Evolutionary conservation across 1,139 yeast species (phyloP), one percentile per base, ranked within the genome.

Genomic region (Nadsonia commutata): DNA sequence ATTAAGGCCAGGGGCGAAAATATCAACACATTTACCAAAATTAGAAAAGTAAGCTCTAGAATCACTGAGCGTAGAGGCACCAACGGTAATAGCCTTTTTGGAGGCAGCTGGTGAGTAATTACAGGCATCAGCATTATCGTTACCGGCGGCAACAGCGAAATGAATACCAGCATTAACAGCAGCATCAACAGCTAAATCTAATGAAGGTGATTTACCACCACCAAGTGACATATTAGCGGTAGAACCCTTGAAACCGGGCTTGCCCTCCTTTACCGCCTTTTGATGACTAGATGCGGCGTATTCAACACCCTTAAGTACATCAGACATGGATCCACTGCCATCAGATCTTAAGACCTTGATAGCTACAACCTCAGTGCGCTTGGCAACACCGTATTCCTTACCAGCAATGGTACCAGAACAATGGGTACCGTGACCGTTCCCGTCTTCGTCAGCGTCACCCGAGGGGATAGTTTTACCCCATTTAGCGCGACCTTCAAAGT

Each of bases 381-480:
- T 76, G 49, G 82, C 78, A 36, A 77, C 73, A 52, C 83, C 83
- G 57, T 68, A 76, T 45, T 69, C 62, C 53, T 66, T 63, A 37
- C 81, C 77, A 16, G 71, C 80, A 55, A 76, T 69, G 40, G 79
- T 72, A 49, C 81, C 82, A 4, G 82, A 66, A 52, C 70, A 67
- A 56, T 67, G 71, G 40, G 70, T 59, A 49, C 94, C 94, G 67
- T 90, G 98, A 44, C 98, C 98, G 60, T 88, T 88, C 44, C 94
- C 94, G 62, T 90, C 97, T 42, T 67, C 60, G 57, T 86, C 94
- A 40, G 68, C 71, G 59, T 88, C 95, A 52, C 84, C 88, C 38
- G 64, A 58, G 45, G 96, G 95, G 52, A 90, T 72, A 40, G 97
- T 86, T 54, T 79, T 74, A 56, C 97, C 97, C 96, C 96, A 88